These are phyloP conservation scores for Tolypocladium pustulatum DNA, from an alignment of 2,329 filamentous ascomycete genomes.

Conservation along the genomic window DNA sequence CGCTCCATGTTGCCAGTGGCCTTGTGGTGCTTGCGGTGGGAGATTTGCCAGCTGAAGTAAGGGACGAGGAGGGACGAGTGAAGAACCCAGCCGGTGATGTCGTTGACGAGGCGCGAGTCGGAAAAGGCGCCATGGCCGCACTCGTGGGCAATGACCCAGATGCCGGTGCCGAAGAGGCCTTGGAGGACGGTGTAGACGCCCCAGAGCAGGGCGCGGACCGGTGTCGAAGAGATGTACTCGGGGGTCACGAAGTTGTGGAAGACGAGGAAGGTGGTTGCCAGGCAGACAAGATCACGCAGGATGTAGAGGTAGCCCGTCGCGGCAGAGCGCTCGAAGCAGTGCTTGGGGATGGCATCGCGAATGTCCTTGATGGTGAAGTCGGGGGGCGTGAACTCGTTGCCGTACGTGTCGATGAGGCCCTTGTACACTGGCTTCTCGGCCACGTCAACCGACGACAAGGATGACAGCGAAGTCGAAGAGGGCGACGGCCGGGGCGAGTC, in stretches of 20 bases:
- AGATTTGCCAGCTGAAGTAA: conserved; percentile 99
- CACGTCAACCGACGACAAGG: conserved; percentile 58
- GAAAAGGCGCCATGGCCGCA: conserved; percentile 97
- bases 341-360: conserved; percentile 90
- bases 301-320: conserved; percentile 71
- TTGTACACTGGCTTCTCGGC: conserved; percentile 37
- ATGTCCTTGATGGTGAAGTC: conserved; percentile 98
- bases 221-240: conserved; percentile 62
- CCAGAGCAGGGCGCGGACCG: conserved; percentile 56
- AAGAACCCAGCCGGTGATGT: conserved; percentile 82
- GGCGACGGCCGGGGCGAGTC: conserved; percentile 53
- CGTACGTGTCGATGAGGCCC: conserved; percentile 80
- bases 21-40: conserved; percentile 99
- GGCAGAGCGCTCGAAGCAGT: conserved; percentile 88
- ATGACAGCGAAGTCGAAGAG: conserved; percentile 88
- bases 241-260: conserved; percentile 87
- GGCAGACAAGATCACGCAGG: conserved; percentile 62
- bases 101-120: conserved; percentile 80
- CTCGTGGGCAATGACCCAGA: conserved; percentile 97
- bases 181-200: conserved; percentile 66
- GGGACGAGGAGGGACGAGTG: conserved; percentile 86
- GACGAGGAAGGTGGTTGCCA: conserved; percentile 71
- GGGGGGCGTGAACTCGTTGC: conserved; percentile 87
- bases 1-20: conserved; percentile 93
- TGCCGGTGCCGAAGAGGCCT: conserved; percentile 83